Percentiles rank a stretch among this genome's conserved stretches.
Evolutionary conservation across 768 basidiomycete species (phyloP).

Genomic region (Trametes cubensis): DNA sequence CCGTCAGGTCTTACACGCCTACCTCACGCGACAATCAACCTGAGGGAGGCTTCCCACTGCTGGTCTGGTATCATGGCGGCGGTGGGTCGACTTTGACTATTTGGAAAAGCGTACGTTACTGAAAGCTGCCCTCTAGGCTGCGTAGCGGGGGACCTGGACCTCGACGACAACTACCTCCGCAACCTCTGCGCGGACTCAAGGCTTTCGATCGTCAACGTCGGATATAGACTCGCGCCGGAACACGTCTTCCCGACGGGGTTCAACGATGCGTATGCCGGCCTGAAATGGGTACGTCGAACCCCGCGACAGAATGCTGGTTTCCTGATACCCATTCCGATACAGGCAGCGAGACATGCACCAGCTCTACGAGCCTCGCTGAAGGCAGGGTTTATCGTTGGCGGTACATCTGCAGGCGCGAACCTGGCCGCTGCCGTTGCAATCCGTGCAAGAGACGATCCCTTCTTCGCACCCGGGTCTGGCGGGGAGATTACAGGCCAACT

Average conservation of each 20-base stretch:
- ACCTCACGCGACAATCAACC: not conserved
- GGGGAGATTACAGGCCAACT: constrained; percentile 30
- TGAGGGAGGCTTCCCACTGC: not conserved
- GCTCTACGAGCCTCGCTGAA: constrained; percentile 15
- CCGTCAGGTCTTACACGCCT: not conserved
- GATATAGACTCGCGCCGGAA: constrained; percentile 24
- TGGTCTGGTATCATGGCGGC: constrained; percentile 15
- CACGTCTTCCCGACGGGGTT: constrained; percentile 25
- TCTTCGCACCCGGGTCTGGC: constrained; percentile 16
- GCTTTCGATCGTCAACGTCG: not conserved
- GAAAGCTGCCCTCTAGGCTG: not conserved
- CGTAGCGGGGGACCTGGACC: constrained; percentile 22
- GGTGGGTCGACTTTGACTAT: not conserved
- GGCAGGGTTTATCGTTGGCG: constrained; percentile 30
- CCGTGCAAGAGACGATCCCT: constrained; percentile 27
- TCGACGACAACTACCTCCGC: constrained; percentile 23
- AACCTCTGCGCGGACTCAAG: constrained; percentile 17
- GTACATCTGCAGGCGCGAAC: constrained; percentile 29
- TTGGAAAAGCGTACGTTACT: not conserved
- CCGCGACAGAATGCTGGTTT: not conserved
- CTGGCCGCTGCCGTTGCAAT: constrained; percentile 28
- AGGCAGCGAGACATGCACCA: constrained; percentile 9
- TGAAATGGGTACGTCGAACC: constrained; percentile 26
- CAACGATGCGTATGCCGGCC: constrained; percentile 27
- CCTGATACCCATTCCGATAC: not conserved